Evolutionary conservation across 78 protist species (phyloP).

Genomic region (Acrasis kona): DNA sequence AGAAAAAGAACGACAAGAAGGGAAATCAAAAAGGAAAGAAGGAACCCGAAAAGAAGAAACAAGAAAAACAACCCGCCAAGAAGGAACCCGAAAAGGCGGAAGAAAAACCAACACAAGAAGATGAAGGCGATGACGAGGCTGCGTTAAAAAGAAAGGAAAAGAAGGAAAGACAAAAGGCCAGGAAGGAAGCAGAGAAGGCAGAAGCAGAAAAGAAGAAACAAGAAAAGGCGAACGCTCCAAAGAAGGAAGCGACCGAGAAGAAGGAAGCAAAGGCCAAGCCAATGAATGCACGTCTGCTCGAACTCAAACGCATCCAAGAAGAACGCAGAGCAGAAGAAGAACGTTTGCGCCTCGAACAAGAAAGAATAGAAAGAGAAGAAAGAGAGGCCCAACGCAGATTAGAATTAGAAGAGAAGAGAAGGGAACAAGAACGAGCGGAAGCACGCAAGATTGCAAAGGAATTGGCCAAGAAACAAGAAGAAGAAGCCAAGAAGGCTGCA

Average conservation of each 20-base stretch:
- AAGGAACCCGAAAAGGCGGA: constrained; percentile 20
- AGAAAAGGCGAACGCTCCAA: constrained; percentile 8
- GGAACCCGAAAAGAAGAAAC: background rate
- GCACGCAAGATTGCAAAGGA: background rate
- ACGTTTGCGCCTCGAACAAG: background rate
- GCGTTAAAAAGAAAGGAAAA: background rate
- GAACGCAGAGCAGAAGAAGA: background rate
- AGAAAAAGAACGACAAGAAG: background rate
- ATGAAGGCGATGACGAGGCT: background rate
- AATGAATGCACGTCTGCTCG: background rate
- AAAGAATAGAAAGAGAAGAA: background rate
- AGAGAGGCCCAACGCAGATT: background rate
- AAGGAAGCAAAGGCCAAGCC: background rate
- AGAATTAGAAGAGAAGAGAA: background rate
- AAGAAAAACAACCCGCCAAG: constrained; percentile 8
- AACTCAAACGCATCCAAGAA: background rate
- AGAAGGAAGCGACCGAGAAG: constrained; percentile 5
- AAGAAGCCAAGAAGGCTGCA: background rate
- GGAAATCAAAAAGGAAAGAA: background rate
- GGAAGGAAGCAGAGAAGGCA: background rate
- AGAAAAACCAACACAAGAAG: background rate
- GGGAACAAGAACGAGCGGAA: background rate
- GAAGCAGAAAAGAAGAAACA: background rate
- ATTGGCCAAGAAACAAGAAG: background rate
- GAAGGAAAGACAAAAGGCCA: background rate